Conservation (phyloP, 2,329 filamentous ascomycete genomes). For the Sphaerostilbella broomeana region DNA sequence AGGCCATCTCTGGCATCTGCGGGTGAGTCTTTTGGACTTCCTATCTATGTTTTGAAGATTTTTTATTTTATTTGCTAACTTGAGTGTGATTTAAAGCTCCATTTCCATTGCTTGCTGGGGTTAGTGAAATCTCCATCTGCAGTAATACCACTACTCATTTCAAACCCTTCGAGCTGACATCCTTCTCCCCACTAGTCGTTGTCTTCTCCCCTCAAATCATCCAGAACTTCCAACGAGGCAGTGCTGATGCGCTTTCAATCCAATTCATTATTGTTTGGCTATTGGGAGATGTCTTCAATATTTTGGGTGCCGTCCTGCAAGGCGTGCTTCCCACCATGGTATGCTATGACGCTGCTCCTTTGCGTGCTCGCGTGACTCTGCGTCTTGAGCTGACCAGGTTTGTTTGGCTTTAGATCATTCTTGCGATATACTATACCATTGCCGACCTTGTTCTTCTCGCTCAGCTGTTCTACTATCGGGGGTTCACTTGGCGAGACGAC, state of each 20-base stretch:
- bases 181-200: constrained; percentile 52
- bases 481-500: constrained; percentile 62
- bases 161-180: constrained; percentile 2
- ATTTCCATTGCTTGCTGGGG: constrained; percentile 94
- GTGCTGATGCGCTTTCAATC: constrained; percentile 81
- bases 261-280: constrained; percentile 94
- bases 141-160: neutral
- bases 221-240: constrained; percentile 81
- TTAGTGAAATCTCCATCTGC: constrained; percentile 18
- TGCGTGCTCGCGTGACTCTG: constrained; percentile 3
- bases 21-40: constrained; percentile 47
- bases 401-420: constrained; percentile 53
- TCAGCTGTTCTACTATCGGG: constrained; percentile 95
- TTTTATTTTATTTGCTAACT: neutral
- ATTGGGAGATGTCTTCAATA: constrained; percentile 92
- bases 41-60: too few species aligned
- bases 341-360: constrained; percentile 15
- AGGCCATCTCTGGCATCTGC: constrained; percentile 87
- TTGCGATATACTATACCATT: constrained; percentile 91
- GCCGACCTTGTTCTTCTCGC: constrained; percentile 81
- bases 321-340: constrained; percentile 91
- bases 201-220: constrained; percentile 97
- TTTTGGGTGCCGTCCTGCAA: constrained; percentile 84
- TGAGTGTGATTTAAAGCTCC: constrained; percentile 48
- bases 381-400: neutral